Conservation (phyloP, 306 rosid genomes). For the Pterocarpus macrocarpus region DNA sequence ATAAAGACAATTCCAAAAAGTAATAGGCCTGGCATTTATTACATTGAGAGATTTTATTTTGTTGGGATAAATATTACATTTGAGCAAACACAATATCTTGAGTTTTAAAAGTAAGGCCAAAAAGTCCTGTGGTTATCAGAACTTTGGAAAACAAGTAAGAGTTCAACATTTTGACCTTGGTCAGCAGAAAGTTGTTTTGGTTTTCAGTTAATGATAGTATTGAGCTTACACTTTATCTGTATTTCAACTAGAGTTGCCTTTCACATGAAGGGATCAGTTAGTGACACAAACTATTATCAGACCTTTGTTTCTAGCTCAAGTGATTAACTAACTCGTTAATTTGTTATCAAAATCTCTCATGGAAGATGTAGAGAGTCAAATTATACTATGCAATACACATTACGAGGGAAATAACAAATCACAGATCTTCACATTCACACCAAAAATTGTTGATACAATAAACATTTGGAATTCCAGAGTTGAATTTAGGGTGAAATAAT, state of each 20-base stretch:
- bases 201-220: too few relatives aligned
- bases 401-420: background rate
- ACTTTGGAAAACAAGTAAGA: too few relatives aligned
- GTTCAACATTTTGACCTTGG: too few relatives aligned
- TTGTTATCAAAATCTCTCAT: background rate
- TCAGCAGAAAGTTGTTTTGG: too few relatives aligned
- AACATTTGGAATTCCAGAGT: background rate
- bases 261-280: too few relatives aligned
- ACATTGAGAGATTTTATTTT: background rate
- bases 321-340: background rate
- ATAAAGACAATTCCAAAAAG: background rate
- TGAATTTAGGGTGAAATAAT: background rate
- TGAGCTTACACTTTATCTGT: too few relatives aligned
- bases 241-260: too few relatives aligned
- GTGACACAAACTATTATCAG: too few relatives aligned
- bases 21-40: background rate
- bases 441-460: background rate
- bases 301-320: background rate
- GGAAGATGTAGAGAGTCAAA: background rate
- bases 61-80: background rate
- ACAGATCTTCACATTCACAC: background rate
- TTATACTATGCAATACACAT: background rate
- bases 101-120: constrained; percentile 7
- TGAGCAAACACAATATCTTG: background rate
- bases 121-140: background rate